Base-by-base conservation (phyloP, 2,329 filamentous ascomycete genomes). In the Didymella pinodella region DNA sequence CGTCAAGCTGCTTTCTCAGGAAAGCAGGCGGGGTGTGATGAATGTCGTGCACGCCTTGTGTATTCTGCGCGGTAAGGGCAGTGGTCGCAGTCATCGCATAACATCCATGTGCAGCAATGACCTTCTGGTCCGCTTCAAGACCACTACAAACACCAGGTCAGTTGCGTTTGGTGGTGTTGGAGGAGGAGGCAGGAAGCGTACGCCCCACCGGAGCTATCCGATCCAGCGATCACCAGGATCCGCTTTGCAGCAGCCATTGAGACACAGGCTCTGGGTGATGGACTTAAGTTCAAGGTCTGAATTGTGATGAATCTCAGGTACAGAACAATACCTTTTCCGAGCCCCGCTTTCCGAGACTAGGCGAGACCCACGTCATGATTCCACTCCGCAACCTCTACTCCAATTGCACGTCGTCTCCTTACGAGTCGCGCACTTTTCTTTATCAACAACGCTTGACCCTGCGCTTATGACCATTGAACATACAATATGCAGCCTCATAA, bases 41-140 rank as follows among this genome's bases (percentile, higher is more conserved):
- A 50, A 98, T 92, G 64, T 85, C 92, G 62, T 87, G 83, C 14
- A 98, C 93, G 4, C 92, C 92, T 52, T 86, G 83, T 0, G 95
- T 99, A 78, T 98, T 97, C 74, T 98, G 95, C 16, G 92, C 93
- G n/a, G 95, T 99, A 72, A 99, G 81, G 20, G 94, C 94, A 14
- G 94, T 96, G 10, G 94, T 97, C 22, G 93, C 92, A 49, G 94
- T 97, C 88, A 97, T 96, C 59, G 92, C 93, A 83, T 98, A 98
- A 80, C 91, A 95, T 59, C 90, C 89, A 85, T 98, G 93, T 18
- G 91, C 92, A 44, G 93, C 90, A 61, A 97, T 90, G 61, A 96
- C 93, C 76, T 97, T 96, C 74, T 98, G 93, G 75, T 98, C 94
- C 38, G 94, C 95, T 78, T 99, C 94, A 32, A 99, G 86, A 50